Percentiles rank a stretch among this genome's conserved stretches.
Evolutionary conservation across 2,329 filamentous ascomycete genomes (phyloP).

Genomic region (Aspergillus viridinutans): DNA sequence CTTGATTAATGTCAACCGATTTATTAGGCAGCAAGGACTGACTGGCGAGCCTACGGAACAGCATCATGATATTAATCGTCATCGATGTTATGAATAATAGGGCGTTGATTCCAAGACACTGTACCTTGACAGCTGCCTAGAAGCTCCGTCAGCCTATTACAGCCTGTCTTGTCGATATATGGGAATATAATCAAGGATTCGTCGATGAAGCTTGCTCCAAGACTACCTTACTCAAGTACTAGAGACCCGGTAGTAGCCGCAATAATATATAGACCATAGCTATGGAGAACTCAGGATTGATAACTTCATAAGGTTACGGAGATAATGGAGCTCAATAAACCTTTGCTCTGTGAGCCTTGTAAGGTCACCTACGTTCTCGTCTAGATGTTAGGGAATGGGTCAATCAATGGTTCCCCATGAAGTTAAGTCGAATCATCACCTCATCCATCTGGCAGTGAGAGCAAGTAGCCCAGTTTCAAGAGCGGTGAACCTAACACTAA

Average conservation of each 20-base stretch:
- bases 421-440: background rate
- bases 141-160: background rate
- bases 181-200: background rate
- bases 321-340: background rate
- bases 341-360: background rate
- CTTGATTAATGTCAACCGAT: background rate
- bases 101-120: background rate
- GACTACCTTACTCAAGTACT: background rate
- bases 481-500: slow-evolving; percentile 18
- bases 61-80: no score
- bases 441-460: background rate
- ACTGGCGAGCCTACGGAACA: no score
- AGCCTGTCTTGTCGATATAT: no score
- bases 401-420: background rate
- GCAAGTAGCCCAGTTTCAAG: slow-evolving; percentile 1
- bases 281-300: background rate
- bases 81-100: background rate
- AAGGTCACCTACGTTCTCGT: background rate
- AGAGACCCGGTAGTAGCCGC: background rate
- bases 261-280: background rate
- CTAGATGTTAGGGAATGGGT: background rate
- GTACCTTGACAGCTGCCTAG: background rate
- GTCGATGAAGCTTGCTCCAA: background rate
- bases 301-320: background rate
- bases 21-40: no score